Evolutionary conservation across 208 protist species (phyloP).

Genomic region (Angomonas deanei): DNA sequence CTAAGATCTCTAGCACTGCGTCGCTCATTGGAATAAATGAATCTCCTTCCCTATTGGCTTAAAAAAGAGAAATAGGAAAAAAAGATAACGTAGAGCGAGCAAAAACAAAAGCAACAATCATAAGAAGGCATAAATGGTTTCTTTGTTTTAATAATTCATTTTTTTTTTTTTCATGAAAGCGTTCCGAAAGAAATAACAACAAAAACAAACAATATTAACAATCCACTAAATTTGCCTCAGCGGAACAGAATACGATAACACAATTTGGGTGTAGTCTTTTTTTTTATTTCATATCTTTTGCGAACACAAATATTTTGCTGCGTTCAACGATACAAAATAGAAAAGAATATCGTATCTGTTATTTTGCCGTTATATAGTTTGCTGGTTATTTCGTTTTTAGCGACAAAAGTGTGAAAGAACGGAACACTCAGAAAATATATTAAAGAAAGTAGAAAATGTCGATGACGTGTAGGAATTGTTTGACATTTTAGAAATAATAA

Average conservation of each 20-base stretch:
- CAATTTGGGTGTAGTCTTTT: no score
- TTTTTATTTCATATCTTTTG: no score
- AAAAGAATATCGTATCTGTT: background rate
- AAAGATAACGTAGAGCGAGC: background rate
- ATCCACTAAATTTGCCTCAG: no score
- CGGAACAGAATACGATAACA: no score
- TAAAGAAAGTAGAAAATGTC: conserved; percentile 1
- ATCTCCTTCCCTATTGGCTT: conserved; percentile 13
- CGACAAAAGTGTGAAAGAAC: no score
- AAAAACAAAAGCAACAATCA: no score
- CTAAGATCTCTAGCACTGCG: background rate
- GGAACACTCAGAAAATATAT: background rate
- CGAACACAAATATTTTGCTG: conserved; percentile 7
- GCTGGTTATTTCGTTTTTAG: no score
- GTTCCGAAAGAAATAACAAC: background rate
- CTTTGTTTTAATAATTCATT: background rate
- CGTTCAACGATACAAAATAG: background rate
- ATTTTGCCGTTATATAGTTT: background rate
- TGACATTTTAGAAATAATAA: no score
- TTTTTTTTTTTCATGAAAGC: background rate
- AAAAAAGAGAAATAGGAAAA: conserved; percentile 6
- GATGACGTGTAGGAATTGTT: no score
- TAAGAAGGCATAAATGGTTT: no score
- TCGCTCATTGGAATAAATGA: conserved; percentile 9
- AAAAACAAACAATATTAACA: no score